Base-by-base conservation (phyloP, 169 alveolate species). In the Plasmodium malariae region DNA sequence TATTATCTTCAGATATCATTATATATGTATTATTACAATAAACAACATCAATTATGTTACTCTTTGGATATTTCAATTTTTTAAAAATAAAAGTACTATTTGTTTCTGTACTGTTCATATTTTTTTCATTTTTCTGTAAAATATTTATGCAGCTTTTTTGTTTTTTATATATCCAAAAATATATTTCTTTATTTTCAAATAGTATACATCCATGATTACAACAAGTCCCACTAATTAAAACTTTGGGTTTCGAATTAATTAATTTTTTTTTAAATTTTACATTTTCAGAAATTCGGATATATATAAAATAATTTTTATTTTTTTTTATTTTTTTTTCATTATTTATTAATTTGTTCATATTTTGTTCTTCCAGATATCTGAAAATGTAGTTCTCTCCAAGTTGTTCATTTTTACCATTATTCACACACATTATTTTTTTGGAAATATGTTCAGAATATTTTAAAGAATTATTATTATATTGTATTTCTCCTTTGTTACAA, bases 161-260 rank as follows among this genome's bases (percentile, higher is more conserved):
- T 26, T 37, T 11, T 40, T 28, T 26, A 54, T 21, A 36, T 32
- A 51, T 19, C 85, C 90, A 80, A 54, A 80, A 80, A 67, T 80
- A 80, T 37, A 80, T 80, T n/a, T 80, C 68, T 36, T 80, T 80
- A 67, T 80, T 67, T 80, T 80, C 90, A 67, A 80, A 80, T 59
- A 80, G 51, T 21, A 80, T 57, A 63, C 90, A 80, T 1, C 90
- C 90, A 65, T 80, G 90, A 21, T 67, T 69, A 30, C 85, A 63
- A 19, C 70, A 63, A 0, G 83, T 80, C 5, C 85, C 85, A 40
- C 76, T 65, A 30, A 80, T 49, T 55, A 80, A 57, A 40, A 37
- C 40, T 57, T 49, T 65, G 19, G 90, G 90, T 63, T 63, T 80
- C 37, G 76, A 59, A 24, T 51, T 67, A 30, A 65, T 67, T 55